phyloP scores from a whole-genome alignment of 257 asterid species.

The Przewalskia tangutica region DNA sequence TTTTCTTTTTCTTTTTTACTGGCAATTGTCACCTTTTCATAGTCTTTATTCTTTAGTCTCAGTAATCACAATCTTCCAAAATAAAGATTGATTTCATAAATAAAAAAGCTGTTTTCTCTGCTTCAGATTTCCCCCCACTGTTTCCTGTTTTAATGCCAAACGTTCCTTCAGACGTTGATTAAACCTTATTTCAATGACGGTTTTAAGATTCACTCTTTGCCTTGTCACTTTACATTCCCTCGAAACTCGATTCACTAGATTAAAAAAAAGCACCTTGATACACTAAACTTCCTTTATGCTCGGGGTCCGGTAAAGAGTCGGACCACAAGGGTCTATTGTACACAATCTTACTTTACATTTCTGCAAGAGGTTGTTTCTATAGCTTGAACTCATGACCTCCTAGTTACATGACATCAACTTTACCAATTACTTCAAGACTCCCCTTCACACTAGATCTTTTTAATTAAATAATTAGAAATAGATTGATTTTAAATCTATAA shows the following conservation, averaged over 20 bases:
- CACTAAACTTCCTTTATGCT: no score
- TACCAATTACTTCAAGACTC: no score
- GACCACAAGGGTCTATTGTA: no score
- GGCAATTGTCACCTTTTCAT: conserved; percentile 20
- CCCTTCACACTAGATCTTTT: no score
- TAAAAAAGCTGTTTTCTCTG: conserved; percentile 35
- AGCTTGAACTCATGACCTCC: no score
- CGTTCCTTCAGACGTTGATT: conserved; percentile 17
- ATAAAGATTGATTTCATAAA: conserved; percentile 24
- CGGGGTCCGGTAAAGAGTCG: no score
- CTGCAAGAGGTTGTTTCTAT: no score
- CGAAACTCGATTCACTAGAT: background rate
- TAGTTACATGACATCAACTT: no score
- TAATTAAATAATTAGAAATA: no score
- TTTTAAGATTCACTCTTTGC: conserved; percentile 10
- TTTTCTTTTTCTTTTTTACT: background rate
- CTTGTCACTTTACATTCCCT: background rate
- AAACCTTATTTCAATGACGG: conserved; percentile 7
- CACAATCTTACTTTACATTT: no score
- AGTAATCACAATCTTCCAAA: conserved; percentile 34
- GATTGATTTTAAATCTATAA: no score
- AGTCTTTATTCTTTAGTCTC: conserved; percentile 17
- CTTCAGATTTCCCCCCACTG: conserved; percentile 22
- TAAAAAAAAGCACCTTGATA: no score
- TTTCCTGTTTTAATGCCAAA: conserved; percentile 11